Conservation (phyloP, 371 early-diverging fungal genomes). For the Apophysomyces trapeziformis region DNA sequence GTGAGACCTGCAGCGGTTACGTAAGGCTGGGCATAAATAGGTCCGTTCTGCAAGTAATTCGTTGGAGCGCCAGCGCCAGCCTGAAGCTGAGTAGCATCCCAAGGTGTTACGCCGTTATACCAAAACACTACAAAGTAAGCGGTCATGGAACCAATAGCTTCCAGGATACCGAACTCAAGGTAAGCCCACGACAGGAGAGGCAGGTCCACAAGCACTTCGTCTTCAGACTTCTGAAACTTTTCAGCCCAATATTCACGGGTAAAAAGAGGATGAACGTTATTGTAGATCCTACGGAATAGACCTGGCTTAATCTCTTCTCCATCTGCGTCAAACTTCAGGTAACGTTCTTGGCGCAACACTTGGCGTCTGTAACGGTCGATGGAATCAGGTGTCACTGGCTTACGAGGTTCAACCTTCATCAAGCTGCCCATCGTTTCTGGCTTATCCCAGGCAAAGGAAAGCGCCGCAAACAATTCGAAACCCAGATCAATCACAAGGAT, state of each 20-base stretch:
- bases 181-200: conserved; percentile 86
- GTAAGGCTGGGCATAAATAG: conserved; percentile 48
- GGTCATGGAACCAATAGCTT: conserved; percentile 71
- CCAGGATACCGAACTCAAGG: conserved; percentile 84
- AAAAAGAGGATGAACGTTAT: conserved; percentile 49
- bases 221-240: conserved; percentile 67
- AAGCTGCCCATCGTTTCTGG: conserved; percentile 80
- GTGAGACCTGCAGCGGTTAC: conserved; percentile 38
- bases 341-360: conserved; percentile 49
- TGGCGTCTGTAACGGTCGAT: conserved; percentile 68
- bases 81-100: conserved; percentile 60
- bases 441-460: conserved; percentile 93
- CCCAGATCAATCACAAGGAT: conserved; percentile 94
- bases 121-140: conserved; percentile 78
- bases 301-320: conserved; percentile 49
- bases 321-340: conserved; percentile 47
- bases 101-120: conserved; percentile 57
- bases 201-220: conserved; percentile 87
- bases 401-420: conserved; percentile 90
- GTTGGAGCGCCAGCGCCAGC: conserved; percentile 36
- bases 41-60: conserved; percentile 51
- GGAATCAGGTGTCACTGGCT: conserved; percentile 80
- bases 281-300: conserved; percentile 29
- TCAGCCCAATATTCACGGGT: conserved; percentile 66
- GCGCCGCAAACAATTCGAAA: conserved; percentile 87